Base-by-base conservation (phyloP, 805 yeast species). In the Teunomyces gatunensis region DNA sequence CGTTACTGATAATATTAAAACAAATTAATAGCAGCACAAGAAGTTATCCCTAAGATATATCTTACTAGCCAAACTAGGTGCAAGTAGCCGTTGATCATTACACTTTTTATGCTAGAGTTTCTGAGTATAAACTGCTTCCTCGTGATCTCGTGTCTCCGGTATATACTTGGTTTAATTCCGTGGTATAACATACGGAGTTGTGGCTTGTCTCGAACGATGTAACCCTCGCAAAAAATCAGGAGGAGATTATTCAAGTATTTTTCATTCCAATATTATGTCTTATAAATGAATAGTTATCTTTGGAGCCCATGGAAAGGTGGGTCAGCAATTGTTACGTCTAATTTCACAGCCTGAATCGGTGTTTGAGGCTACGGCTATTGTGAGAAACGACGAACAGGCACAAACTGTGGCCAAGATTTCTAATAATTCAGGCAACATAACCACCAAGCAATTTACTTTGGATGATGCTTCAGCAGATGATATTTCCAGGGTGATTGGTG, bases 261-360 rank as follows among this genome's bases (percentile, higher is more conserved):
- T 36, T 10, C 12, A 7, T 6, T 36, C 7, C n/a, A 36, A 36
- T 36, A 15, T 10, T 2, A 40, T 29, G 34, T 40, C 32, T 40
- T 40, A 40, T 20, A 42, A 30, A 6, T 50, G 46, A 29, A 47
- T 57, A 2, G 49, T 57, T 12, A 59, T 83, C 17, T 63, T 83
- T 46, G 88, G 88, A 34, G 84, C 85, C 17, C 80, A 80, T 58
- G 87, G 87, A 29, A 75, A 75, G 49, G 73, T 83, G n/a, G 88
- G 83, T 34, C 73, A 77, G 48, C 57, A 64, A 1, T 54, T 83
- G 10, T 58, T 80, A 10, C 49, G 62, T n/a, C 60, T 70, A 37
- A 51, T 64, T 70, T 20, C 65, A 57, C 46, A 50, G 18, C 15
- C 52, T 47, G 21, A 55, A 54, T 11, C 62, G 47, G 15, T 50